Conservation (phyloP, 345 rosid species). For the Arabis alpina region DNA sequence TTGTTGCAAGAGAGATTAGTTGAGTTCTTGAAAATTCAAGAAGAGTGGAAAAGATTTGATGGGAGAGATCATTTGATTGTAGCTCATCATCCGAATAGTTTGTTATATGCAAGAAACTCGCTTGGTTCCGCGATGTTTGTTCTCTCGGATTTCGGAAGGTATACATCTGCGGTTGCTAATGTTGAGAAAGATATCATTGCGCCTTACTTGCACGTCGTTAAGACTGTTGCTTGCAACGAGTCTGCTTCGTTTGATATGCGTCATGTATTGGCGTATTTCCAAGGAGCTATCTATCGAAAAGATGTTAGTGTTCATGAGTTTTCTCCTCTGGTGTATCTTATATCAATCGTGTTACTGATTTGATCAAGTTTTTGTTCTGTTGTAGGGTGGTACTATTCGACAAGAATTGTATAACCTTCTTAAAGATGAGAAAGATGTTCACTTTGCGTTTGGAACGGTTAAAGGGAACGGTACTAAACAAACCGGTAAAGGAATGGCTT, state of each 20-base stretch:
- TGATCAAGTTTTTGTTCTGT: not conserved
- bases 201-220: constrained; percentile 85
- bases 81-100: constrained; percentile 92
- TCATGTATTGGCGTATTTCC: constrained; percentile 71
- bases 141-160: constrained; percentile 95
- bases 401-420: constrained; percentile 87
- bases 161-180: constrained; percentile 70
- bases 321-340: not conserved
- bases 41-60: constrained; percentile 64
- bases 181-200: constrained; percentile 78
- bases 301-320: constrained; percentile 63
- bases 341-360: constrained; percentile 1
- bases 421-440: constrained; percentile 86
- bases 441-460: constrained; percentile 76
- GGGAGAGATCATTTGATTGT: constrained; percentile 70
- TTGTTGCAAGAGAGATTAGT: constrained; percentile 70
- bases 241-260: constrained; percentile 73
- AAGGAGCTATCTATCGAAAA: constrained; percentile 92
- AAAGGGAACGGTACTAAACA: constrained; percentile 62
- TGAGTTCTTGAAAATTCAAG: constrained; percentile 50
- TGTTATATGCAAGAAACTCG: constrained; percentile 59
- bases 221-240: constrained; percentile 50
- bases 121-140: constrained; percentile 86
- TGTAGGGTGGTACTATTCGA: constrained; percentile 79
- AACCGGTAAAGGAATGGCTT: constrained; percentile 88